Conservation (phyloP, 163 green algal genomes). For the Botryococcus braunii region DNA sequence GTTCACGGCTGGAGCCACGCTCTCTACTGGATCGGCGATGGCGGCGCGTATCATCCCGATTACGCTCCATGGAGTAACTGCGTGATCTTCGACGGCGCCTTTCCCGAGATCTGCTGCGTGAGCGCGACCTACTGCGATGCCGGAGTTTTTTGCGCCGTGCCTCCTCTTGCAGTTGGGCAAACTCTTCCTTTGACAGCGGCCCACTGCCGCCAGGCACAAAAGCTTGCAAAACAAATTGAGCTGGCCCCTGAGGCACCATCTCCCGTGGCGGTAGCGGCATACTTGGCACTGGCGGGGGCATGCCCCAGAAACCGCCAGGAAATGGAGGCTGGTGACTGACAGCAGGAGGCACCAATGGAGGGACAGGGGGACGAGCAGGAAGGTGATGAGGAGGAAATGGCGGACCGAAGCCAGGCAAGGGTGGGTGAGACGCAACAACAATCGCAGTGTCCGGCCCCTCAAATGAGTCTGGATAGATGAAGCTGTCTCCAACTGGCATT, state of each 20-base stretch:
- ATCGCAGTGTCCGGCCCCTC: no score
- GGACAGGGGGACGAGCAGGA: no score
- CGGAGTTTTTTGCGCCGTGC: neutral
- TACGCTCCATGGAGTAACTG: neutral
- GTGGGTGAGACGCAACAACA: no score
- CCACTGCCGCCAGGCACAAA: constrained; percentile 11
- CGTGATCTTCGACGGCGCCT: constrained; percentile 6
- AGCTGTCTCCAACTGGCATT: constrained; percentile 51
- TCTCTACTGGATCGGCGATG: no score
- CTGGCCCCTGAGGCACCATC: neutral
- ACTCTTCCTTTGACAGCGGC: constrained; percentile 23
- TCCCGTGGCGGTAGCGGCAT: neutral
- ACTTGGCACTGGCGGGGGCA: constrained; percentile 10
- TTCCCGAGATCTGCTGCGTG: neutral
- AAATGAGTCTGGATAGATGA: no score
- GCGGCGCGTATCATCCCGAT: neutral
- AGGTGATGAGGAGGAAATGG: no score
- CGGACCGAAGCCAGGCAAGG: no score
- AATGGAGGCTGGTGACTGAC: no score
- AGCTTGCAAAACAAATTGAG: constrained; percentile 13
- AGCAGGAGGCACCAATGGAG: no score
- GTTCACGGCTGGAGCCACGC: no score
- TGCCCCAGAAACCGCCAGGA: neutral
- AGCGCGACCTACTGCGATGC: no score
- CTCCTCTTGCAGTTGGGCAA: constrained; percentile 19